phyloP scores from a whole-genome alignment of 805 yeast genomes.

The Candida coquimbonensis region DNA sequence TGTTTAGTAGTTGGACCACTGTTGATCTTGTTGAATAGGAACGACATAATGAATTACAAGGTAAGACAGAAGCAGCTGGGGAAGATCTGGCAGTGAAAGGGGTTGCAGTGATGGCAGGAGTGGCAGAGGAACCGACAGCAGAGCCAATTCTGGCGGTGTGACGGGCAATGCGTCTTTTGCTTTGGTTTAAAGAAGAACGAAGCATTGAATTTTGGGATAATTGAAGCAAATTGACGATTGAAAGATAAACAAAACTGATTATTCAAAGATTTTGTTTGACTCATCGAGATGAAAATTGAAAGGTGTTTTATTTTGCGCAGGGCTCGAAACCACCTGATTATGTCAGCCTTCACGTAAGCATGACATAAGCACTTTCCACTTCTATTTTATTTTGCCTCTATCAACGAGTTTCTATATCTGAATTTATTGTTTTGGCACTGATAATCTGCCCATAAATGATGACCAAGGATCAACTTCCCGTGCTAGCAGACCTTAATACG shows the following conservation, averaged over 20 bases:
- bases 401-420: too few species aligned
- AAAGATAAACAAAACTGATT: neutral
- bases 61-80: slow-evolving; percentile 11
- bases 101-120: slow-evolving; percentile 4
- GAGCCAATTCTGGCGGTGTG: slow-evolving; percentile 16
- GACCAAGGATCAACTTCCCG: slow-evolving; percentile 8
- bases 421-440: too few species aligned
- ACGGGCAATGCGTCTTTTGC: slow-evolving; percentile 21
- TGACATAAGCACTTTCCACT: too few species aligned
- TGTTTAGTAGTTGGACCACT: slow-evolving; percentile 88
- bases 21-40: slow-evolving; percentile 79
- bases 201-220: slow-evolving; percentile 11
- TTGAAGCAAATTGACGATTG: neutral
- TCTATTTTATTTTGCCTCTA: too few species aligned
- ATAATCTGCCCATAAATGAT: too few species aligned
- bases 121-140: slow-evolving; percentile 4
- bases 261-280: neutral
- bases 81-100: slow-evolving; percentile 6
- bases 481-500: slow-evolving; percentile 17
- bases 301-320: neutral
- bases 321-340: neutral
- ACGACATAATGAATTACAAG: slow-evolving; percentile 14
- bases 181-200: slow-evolving; percentile 22
- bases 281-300: too few species aligned
- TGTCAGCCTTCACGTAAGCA: too few species aligned